These are phyloP conservation scores for Pecoramyces ruminantium DNA, from an alignment of 192 early-diverging fungal genomes.

Conservation along the genomic window DNA sequence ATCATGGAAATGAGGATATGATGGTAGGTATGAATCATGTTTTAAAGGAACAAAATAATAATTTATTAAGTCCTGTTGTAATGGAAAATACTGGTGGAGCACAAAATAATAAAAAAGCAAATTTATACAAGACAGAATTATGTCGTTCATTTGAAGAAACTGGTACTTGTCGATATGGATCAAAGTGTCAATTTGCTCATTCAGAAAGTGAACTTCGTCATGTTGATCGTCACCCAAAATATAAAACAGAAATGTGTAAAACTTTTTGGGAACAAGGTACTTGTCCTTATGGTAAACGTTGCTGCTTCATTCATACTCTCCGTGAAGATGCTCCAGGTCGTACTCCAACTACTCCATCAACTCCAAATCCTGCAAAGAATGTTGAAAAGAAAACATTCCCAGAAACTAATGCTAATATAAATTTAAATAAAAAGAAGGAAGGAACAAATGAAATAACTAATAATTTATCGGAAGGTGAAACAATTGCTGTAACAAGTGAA, in stretches of 20 bases:
- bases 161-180: constrained; percentile 55
- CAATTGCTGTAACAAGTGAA: background rate
- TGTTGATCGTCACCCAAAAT: constrained; percentile 74
- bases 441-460: background rate
- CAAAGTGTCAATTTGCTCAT: constrained; percentile 92
- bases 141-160: constrained; percentile 46
- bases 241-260: constrained; percentile 89
- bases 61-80: background rate
- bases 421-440: background rate
- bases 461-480: background rate
- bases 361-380: background rate
- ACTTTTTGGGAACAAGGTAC: constrained; percentile 75
- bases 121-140: constrained; percentile 59
- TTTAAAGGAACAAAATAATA: background rate
- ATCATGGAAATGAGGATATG: background rate
- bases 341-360: background rate
- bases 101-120: constrained; percentile 16
- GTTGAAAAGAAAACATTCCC: background rate
- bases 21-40: background rate
- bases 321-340: background rate
- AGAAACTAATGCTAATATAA: background rate
- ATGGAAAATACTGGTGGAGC: constrained; percentile 12
- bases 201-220: constrained; percentile 54
- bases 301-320: constrained; percentile 73
- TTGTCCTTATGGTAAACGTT: constrained; percentile 86